Percentiles rank a stretch among this genome's conserved stretches.
Evolutionary conservation across 1,284 basidiomycete species (phyloP).

Genomic region (Coniferiporia weirii): DNA sequence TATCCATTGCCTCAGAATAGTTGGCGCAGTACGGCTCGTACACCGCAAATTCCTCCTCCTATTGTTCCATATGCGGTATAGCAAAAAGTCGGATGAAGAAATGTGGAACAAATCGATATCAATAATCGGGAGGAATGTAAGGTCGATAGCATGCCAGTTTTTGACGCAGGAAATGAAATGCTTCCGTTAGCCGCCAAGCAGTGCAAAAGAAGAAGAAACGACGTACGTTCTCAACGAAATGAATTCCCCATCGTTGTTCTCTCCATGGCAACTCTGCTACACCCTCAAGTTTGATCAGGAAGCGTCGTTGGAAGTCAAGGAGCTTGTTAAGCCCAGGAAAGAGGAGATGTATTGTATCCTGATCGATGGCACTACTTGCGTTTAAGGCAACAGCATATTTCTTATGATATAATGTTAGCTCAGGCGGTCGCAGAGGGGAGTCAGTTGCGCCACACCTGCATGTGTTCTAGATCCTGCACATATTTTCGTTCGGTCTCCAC

Average conservation of each 20-base stretch:
- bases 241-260: slow-evolving; percentile 85
- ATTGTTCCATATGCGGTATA: slow-evolving; percentile 37
- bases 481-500: slow-evolving; percentile 96
- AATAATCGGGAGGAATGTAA: slow-evolving; percentile 9
- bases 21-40: slow-evolving; percentile 99
- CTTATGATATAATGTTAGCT: slow-evolving; percentile 34
- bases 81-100: slow-evolving; percentile 31
- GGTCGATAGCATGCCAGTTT: not conserved
- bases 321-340: slow-evolving; percentile 96
- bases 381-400: slow-evolving; percentile 80
- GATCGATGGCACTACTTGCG: slow-evolving; percentile 80
- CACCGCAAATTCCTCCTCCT: slow-evolving; percentile 91
- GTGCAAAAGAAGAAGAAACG: slow-evolving; percentile 21
- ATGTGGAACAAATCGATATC: slow-evolving; percentile 19
- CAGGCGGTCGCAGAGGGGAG: slow-evolving; percentile 8
- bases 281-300: slow-evolving; percentile 91
- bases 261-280: slow-evolving; percentile 80
- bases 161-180: slow-evolving; percentile 23
- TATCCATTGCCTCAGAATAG: slow-evolving; percentile 82
- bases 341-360: slow-evolving; percentile 92
- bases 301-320: slow-evolving; percentile 94
- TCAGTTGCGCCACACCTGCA: slow-evolving; percentile 63
- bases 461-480: slow-evolving; percentile 94
- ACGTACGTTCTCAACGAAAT: slow-evolving; percentile 78
- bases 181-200: slow-evolving; percentile 1